A percentile compares a stretch with the other conserved stretches of the same genome.
Evolutionary conservation across 1,139 yeast species (phyloP).

Genomic region (Hanseniaspora uvarum): DNA sequence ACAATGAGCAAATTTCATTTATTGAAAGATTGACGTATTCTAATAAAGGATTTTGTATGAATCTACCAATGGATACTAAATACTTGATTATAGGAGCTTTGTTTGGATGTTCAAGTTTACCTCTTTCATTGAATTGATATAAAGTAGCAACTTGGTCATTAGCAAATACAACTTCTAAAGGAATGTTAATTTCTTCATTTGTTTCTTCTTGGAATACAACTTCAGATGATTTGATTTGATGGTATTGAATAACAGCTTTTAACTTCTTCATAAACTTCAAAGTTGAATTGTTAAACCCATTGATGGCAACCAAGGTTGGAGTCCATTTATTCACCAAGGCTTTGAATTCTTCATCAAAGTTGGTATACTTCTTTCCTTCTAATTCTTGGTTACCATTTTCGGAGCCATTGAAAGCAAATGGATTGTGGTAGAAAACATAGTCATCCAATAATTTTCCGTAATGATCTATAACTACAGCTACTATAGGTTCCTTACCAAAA

Average conservation of each 20-base stretch:
- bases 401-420: slow-evolving; percentile 38
- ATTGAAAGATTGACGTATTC: slow-evolving; percentile 72
- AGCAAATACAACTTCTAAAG: slow-evolving; percentile 53
- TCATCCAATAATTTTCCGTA: slow-evolving; percentile 69
- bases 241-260: slow-evolving; percentile 46
- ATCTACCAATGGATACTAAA: slow-evolving; percentile 82
- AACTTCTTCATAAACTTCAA: slow-evolving; percentile 52
- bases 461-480: slow-evolving; percentile 70
- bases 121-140: slow-evolving; percentile 71
- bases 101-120: slow-evolving; percentile 73
- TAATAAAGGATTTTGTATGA: slow-evolving; percentile 77
- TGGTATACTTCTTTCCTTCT: slow-evolving; percentile 36
- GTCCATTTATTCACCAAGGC: slow-evolving; percentile 43
- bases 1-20: slow-evolving; percentile 58
- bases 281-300: slow-evolving; percentile 75
- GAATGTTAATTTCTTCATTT: slow-evolving; percentile 6
- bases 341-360: slow-evolving; percentile 51
- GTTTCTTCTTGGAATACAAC: slow-evolving; percentile 6
- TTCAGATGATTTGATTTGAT: slow-evolving; percentile 40
- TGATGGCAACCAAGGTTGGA: slow-evolving; percentile 84
- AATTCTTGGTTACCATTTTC: slow-evolving; percentile 51
- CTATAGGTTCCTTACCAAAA: slow-evolving; percentile 69
- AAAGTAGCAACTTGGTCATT: slow-evolving; percentile 90
- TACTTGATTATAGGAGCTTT: slow-evolving; percentile 74
- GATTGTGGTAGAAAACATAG: slow-evolving; percentile 67